Conservation (phyloP, 495 filamentous ascomycete species). For the Aspergillus bridgeri region DNA sequence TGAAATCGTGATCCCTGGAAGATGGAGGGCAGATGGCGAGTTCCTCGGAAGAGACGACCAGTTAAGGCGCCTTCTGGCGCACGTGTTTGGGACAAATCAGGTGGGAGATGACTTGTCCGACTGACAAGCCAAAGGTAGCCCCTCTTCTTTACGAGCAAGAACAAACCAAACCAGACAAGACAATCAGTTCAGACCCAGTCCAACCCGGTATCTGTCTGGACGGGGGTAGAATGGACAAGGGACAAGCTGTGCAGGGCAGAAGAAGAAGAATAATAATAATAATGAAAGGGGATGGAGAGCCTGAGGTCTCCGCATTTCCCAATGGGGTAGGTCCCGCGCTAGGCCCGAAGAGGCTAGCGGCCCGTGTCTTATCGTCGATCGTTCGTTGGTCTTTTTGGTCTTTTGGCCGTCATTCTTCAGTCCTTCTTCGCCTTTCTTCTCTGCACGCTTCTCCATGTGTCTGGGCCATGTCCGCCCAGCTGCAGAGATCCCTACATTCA, state of each 20-base stretch:
- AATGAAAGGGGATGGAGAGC: no score
- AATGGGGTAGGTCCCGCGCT: slow-evolving; percentile 6
- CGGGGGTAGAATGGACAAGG: neutral
- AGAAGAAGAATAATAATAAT: no score
- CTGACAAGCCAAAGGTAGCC: neutral
- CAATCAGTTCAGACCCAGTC: neutral
- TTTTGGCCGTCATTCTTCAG: no score
- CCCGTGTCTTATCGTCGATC: neutral
- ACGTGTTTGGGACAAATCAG: neutral
- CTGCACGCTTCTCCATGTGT: no score
- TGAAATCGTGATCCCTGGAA: neutral
- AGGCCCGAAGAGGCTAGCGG: neutral
- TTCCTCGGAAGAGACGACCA: neutral
- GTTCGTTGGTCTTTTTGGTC: no score
- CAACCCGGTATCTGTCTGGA: neutral
- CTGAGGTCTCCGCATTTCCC: slow-evolving; percentile 14
- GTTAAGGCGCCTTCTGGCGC: neutral
- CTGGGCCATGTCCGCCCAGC: neutral
- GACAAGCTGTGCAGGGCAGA: neutral
- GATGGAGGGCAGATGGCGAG: neutral
- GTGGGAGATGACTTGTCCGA: neutral
- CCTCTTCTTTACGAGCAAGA: neutral
- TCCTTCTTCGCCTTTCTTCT: neutral
- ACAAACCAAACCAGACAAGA: neutral
- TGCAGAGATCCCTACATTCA: neutral